phyloP scores from a whole-genome alignment of 345 rosid genomes.

The Iberis pinnata region DNA sequence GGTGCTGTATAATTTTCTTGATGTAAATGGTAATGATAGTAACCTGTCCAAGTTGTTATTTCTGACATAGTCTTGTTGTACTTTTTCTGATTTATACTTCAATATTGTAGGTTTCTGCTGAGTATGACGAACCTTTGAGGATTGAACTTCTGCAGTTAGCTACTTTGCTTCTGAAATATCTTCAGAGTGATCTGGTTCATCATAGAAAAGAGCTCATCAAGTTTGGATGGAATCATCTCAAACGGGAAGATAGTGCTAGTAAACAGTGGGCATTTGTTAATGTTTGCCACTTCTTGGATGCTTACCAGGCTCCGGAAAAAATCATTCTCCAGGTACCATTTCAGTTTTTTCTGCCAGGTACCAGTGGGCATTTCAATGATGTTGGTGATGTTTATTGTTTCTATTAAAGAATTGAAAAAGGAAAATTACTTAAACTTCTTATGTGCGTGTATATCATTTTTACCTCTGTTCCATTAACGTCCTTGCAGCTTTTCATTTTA shows the following conservation, averaged over 20 bases:
- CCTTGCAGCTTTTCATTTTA: conserved; percentile 6
- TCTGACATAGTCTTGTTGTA: neutral
- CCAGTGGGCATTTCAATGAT: neutral
- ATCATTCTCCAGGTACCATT: conserved; percentile 82
- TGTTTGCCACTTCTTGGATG: conserved; percentile 98
- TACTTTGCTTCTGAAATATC: conserved; percentile 88
- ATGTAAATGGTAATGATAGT: neutral
- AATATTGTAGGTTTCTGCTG: conserved; percentile 75
- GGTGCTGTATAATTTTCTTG: conserved; percentile 8
- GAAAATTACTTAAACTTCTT: conserved; percentile 9
- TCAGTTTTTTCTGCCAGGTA: neutral
- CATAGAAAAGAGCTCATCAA: conserved; percentile 96
- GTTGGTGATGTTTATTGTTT: conserved; percentile 13
- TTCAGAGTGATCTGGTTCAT: conserved; percentile 82
- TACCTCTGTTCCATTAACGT: conserved; percentile 1
- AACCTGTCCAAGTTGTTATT: neutral
- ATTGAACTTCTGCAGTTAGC: conserved; percentile 98
- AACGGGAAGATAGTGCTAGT: conserved; percentile 98
- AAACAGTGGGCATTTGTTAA: conserved; percentile 99
- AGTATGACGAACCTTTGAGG: conserved; percentile 91
- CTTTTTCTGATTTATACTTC: conserved; percentile 2
- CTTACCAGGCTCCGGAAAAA: conserved; percentile 98
- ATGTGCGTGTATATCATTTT: neutral
- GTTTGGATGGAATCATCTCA: conserved; percentile 99
- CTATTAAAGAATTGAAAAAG: conserved; percentile 2